Evolutionary conservation across 2,329 filamentous ascomycete genomes (phyloP), one percentile per base, ranked within the genome.

Genomic region (Graphium sp.): DNA sequence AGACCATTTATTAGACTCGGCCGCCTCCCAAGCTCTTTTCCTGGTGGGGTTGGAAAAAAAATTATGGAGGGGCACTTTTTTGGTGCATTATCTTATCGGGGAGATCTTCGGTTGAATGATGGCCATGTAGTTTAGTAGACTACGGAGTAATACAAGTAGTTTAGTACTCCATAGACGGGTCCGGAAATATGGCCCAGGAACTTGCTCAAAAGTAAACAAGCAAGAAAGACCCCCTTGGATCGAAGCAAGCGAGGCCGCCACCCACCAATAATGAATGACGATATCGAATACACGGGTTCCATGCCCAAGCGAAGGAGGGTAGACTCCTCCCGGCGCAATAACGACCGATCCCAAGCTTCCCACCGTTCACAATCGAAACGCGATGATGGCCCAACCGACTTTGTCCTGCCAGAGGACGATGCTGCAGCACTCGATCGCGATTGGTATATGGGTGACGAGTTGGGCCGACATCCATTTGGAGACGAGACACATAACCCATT

Each of bases 401-500:
- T 28, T 14, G 17, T 27, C 12, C 30, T 34, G 29, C 24, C 66
- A 19, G 66, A 76, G 22, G 70, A 81, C 35, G 81, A 91, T 37
- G 67, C 72, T 12, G 67, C 67, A 36, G 80, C 74, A 7, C 60
- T 93, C 31, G 85, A 94, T 46, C 72, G 85, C 35, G 85, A 93
- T 50, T 94, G 85, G 85, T 94, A 94, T 43, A 74, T 72, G 14
- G 81, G 80, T 26, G 84, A 91, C 44, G 84, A 93, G 47, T 73
- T 76, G 32, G 80, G 76, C 16, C 66, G 69, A 0, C 80, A 91
- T 44, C 78, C 76, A 0, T 81, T 93, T 42, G 85, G 84, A 38
- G 85, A 93, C 45, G 85, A 94, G 37, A 65, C 74, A n/a, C 84
- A 93, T 50, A 91, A 93, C 44, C 85, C 84, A 0, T 93, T 93